Conservation (phyloP, 1,139 yeast species). For the Zygosaccharomyces pseudobailii region DNA sequence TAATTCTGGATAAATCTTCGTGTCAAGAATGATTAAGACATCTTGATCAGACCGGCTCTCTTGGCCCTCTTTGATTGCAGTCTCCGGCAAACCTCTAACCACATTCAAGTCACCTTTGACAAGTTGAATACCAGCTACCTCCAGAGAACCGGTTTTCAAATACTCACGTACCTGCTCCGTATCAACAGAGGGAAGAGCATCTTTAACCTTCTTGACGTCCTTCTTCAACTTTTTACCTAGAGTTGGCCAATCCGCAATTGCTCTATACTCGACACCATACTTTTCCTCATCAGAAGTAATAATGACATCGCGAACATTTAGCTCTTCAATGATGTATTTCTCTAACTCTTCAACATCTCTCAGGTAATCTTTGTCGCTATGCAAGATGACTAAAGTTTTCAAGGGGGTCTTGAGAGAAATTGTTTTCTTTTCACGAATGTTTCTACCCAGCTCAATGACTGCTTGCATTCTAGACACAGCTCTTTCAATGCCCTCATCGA, state of each 20-base stretch:
- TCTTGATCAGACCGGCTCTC: slow-evolving; percentile 86
- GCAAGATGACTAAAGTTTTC: slow-evolving; percentile 79
- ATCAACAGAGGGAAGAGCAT: slow-evolving; percentile 76
- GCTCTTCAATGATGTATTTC: slow-evolving; percentile 79
- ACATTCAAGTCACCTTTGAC: slow-evolving; percentile 86
- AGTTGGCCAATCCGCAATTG: slow-evolving; percentile 98
- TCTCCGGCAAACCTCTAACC: slow-evolving; percentile 78
- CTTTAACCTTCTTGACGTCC: slow-evolving; percentile 91
- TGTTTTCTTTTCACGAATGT: slow-evolving; percentile 90
- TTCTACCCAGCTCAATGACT: slow-evolving; percentile 94
- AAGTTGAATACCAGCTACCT: slow-evolving; percentile 85
- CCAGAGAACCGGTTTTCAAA: slow-evolving; percentile 65
- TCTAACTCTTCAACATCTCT: slow-evolving; percentile 74
- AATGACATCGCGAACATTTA: slow-evolving; percentile 82
- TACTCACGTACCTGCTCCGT: slow-evolving; percentile 79
- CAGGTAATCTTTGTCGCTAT: slow-evolving; percentile 69
- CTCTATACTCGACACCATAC: slow-evolving; percentile 87
- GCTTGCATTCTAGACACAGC: slow-evolving; percentile 96
- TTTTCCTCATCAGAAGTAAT: slow-evolving; percentile 88
- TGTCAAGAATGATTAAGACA: slow-evolving; percentile 82
- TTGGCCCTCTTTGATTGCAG: slow-evolving; percentile 58
- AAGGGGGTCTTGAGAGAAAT: slow-evolving; percentile 94
- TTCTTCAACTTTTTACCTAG: slow-evolving; percentile 94
- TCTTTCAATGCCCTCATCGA: slow-evolving; percentile 70
- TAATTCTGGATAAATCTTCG: slow-evolving; percentile 79